Percentiles rank a stretch among this genome's conserved stretches.
phyloP scores from a whole-genome alignment of 352 stramenopile species.

The Peronospora farinosa region DNA sequence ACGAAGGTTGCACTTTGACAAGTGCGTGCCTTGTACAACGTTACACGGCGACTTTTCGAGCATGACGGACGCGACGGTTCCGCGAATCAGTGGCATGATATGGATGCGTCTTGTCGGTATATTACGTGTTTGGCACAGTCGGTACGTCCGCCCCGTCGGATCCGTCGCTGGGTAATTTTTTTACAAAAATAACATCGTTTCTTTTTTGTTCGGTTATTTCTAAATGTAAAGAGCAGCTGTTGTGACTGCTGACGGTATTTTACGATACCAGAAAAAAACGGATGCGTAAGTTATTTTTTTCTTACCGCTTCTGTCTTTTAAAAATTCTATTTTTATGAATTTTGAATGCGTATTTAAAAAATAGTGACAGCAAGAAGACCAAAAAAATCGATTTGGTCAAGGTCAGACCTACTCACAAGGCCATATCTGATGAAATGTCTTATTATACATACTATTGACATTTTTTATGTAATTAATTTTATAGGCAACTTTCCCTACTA shows the following conservation, averaged over 20 bases:
- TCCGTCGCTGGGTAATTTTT: too few species aligned
- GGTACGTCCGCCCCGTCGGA: conserved; percentile 17
- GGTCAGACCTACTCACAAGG: conserved; percentile 20
- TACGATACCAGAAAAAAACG: conserved; percentile 65
- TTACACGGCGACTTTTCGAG: conserved; percentile 2
- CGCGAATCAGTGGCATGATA: conserved; percentile 42
- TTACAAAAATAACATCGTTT: too few species aligned
- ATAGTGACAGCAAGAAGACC: conserved; percentile 29
- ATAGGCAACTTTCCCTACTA: conserved; percentile 3
- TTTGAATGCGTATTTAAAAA: background rate
- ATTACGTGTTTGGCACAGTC: conserved; percentile 53
- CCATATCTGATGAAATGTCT: too few species aligned
- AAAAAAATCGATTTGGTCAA: conserved; percentile 74
- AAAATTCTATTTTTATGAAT: background rate
- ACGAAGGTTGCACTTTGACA: conserved; percentile 8
- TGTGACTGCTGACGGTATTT: conserved; percentile 56
- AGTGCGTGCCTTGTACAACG: conserved; percentile 1
- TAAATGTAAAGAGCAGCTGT: conserved; percentile 26
- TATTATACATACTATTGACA: too few species aligned
- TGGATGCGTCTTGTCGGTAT: conserved; percentile 66
- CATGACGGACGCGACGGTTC: conserved; percentile 19
- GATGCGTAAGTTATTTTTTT: conserved; percentile 25
- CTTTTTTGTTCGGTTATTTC: too few species aligned
- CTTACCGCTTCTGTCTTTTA: too few species aligned
- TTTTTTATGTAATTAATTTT: too few species aligned